phyloP scores from a whole-genome alignment of 2,329 filamentous ascomycete species.

The Teratosphaeria epicoccoides region DNA sequence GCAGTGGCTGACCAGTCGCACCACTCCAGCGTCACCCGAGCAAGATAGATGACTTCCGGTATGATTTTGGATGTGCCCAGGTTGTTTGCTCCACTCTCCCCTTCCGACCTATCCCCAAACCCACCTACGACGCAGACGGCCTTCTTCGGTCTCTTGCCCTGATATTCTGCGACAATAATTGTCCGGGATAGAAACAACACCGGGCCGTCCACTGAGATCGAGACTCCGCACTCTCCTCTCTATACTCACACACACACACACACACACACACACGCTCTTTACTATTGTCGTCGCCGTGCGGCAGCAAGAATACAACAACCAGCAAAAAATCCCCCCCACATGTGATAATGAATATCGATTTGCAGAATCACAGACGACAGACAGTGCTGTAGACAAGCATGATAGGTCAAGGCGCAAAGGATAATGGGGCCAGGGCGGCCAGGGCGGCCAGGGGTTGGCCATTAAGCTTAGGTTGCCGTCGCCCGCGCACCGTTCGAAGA shows the following conservation, averaged over 20 bases:
- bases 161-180: neutral
- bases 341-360: neutral
- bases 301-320: neutral
- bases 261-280: neutral
- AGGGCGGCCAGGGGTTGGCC: neutral
- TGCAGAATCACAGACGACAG: neutral
- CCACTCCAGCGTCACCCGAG: neutral
- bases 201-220: neutral
- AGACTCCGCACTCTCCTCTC: neutral
- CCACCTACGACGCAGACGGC: neutral
- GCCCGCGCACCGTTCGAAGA: neutral
- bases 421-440: neutral
- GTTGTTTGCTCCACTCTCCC: neutral
- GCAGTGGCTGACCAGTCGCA: neutral
- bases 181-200: neutral
- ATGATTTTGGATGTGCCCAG: no score
- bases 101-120: neutral
- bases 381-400: neutral
- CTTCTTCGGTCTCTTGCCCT: neutral
- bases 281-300: neutral
- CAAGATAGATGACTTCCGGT: no score
- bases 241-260: neutral
- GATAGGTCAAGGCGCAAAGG: neutral
- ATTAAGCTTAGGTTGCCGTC: neutral
- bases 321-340: neutral